A percentile compares a stretch with the other conserved stretches of the same genome.
Conservation (phyloP, 2,329 filamentous ascomycete genomes). For the Fusarium sp. region DNA sequence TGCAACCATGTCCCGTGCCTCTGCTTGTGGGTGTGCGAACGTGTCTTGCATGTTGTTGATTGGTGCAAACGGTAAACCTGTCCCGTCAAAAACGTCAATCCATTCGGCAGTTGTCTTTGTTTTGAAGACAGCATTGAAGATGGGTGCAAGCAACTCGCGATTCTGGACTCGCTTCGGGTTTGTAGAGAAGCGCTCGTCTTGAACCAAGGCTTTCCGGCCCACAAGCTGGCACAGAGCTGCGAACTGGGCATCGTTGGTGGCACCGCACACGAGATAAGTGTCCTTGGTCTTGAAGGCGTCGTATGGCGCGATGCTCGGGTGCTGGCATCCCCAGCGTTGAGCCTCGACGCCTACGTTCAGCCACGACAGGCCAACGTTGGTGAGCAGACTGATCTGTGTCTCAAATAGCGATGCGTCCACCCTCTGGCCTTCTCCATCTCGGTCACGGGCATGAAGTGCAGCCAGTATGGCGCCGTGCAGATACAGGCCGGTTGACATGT, state of each 20-base stretch:
- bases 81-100: constrained; percentile 52
- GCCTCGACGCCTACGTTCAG: constrained; percentile 55
- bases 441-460: constrained; percentile 52
- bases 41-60: constrained; percentile 59
- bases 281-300: constrained; percentile 56
- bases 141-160: neutral
- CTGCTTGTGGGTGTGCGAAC: constrained; percentile 57
- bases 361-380: constrained; percentile 55
- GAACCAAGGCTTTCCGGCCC: constrained; percentile 34
- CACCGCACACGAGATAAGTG: constrained; percentile 47
- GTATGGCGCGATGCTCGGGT: constrained; percentile 61
- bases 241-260: constrained; percentile 53
- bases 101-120: neutral
- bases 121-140: neutral
- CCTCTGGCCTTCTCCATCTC: constrained; percentile 55
- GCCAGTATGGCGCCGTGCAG: constrained; percentile 58
- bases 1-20: constrained; percentile 52
- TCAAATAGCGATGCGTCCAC: constrained; percentile 60
- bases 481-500: constrained; percentile 58
- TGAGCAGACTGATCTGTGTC: constrained; percentile 55
- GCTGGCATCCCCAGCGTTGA: constrained; percentile 57
- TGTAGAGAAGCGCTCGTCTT: constrained; percentile 47
- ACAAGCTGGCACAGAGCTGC: constrained; percentile 44
- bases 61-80: constrained; percentile 58
- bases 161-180: constrained; percentile 49